Evolutionary conservation across 495 filamentous ascomycete genomes (phyloP), one percentile per base, ranked within the genome.

Genomic region (Neurospora cerealis): DNA sequence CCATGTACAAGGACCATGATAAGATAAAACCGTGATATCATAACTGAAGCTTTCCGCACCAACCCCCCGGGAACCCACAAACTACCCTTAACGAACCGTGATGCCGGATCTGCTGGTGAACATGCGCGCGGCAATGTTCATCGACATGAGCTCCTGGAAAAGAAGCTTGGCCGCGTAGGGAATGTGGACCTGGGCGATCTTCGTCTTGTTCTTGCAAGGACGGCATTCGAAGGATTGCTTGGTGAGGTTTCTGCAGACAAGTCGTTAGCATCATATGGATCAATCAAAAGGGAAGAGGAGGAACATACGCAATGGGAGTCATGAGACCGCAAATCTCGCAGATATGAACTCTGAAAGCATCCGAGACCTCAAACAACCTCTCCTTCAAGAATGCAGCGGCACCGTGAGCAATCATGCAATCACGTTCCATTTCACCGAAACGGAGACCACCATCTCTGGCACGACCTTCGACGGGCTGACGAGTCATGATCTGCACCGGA

Each of bases 351-450:
- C 94, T 87, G 88, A 97, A 98, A n/a, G 96, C 95, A 83, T 99
- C 96, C 73, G 91, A 94, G 60, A 98, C 96, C 81, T 98, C 95
- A 77, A 99, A 98, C 75, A 99, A 85, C 75, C 95, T 87, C 87
- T 99, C 96, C 86, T 98, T 98, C 81, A 99, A 85, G 89, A 99
- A 98, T 5, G 94, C 90, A 75, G 93, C 94, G 37, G 96, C 96
- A 80, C 96, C 96, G 83, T 99, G 96, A 38, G 96, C 92, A 83
- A 99, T 98, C 96, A 99, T 98, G 84, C 96, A 99, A 88, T 99
- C 96, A 82, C 96, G 95, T 84, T 99, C 96, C 96, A 99, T 99
- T 87, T 99, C 96, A 89, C 96, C 96, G 88, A 99, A 99, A 79
- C 96, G 94, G 66, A 99, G 89, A 85, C 96, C 96, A 87, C 96